Percentiles rank a stretch among this genome's conserved stretches.
These are phyloP conservation scores for Rhipidocladum racemiflorum DNA, from an alignment of 176 grass and related monocot genomes.

Conservation along the genomic window DNA sequence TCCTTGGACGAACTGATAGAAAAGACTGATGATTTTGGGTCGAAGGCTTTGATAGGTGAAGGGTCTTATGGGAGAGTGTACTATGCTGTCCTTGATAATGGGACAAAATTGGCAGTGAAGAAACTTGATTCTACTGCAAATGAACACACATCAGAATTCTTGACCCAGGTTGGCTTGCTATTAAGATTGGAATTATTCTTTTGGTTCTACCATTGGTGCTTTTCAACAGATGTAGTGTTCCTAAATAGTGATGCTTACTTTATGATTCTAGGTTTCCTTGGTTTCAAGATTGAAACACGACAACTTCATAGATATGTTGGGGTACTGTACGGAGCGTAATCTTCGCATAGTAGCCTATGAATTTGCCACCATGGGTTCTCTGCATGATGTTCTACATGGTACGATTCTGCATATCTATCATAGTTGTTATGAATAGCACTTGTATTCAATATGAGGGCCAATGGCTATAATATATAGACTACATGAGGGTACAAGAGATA, in stretches of 20 bases:
- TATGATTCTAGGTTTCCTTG: constrained; percentile 51
- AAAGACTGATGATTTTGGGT: constrained; percentile 83
- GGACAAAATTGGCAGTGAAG: constrained; percentile 72
- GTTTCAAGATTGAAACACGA: constrained; percentile 83
- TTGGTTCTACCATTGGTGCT: not conserved
- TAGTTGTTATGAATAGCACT: too few species aligned
- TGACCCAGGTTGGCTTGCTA: constrained; percentile 59
- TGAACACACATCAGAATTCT: constrained; percentile 59
- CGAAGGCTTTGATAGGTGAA: constrained; percentile 72
- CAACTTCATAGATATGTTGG: constrained; percentile 76
- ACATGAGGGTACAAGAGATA: too few species aligned
- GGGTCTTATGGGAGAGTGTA: constrained; percentile 93
- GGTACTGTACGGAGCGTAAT: constrained; percentile 81
- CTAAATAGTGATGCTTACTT: too few species aligned
- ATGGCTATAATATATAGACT: too few species aligned
- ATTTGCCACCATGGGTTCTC: constrained; percentile 88
- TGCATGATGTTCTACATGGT: constrained; percentile 93
- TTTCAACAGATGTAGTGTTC: not conserved
- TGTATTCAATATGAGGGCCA: too few species aligned
- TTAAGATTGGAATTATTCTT: constrained; percentile 4
- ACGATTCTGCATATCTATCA: constrained; percentile 24
- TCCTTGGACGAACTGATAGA: constrained; percentile 69
- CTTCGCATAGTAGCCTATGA: constrained; percentile 75
- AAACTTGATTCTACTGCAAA: constrained; percentile 76
- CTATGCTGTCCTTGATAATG: constrained; percentile 58